A percentile compares a stretch with the other conserved stretches of the same genome.
Evolutionary conservation across 2,329 filamentous ascomycete species (phyloP).

Genomic region (Penicillium frequentans): DNA sequence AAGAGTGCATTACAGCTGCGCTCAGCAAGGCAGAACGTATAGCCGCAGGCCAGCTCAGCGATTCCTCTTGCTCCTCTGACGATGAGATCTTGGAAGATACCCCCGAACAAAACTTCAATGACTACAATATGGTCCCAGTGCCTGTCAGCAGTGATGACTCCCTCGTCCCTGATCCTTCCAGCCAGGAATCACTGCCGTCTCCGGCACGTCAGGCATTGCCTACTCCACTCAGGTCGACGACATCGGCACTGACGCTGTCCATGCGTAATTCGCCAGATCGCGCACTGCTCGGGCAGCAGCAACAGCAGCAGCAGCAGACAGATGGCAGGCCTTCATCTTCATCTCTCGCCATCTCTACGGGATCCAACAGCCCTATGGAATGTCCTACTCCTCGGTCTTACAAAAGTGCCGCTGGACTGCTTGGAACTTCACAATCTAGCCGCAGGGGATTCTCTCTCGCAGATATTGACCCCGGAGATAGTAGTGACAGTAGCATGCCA

Average conservation of each 20-base stretch:
- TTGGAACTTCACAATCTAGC: conserved; percentile 59
- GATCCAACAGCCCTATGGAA: conserved; percentile 86
- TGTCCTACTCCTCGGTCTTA: conserved; percentile 89
- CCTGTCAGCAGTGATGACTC: not conserved
- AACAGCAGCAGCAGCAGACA: conserved; percentile 10
- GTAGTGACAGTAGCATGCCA: conserved; percentile 80
- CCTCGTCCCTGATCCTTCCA: not conserved
- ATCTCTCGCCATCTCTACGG: conserved; percentile 70
- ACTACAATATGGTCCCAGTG: conserved; percentile 1
- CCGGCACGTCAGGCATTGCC: conserved; percentile 6
- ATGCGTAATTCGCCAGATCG: conserved; percentile 56
- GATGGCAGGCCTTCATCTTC: conserved; percentile 51
- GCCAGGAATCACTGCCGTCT: conserved; percentile 10
- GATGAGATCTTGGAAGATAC: conserved; percentile 51
- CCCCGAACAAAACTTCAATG: conserved; percentile 2
- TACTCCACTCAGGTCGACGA: conserved; percentile 24
- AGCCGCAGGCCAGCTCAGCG: conserved; percentile 78
- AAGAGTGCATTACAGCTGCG: conserved; percentile 92
- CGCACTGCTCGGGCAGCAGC: conserved; percentile 40
- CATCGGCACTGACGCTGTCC: conserved; percentile 57
- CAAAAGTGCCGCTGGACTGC: conserved; percentile 58
- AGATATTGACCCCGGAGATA: conserved; percentile 79
- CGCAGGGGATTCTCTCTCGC: conserved; percentile 76
- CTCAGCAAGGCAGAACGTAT: conserved; percentile 86
- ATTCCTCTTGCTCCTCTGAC: conserved; percentile 66